Evolutionary conservation across 164 flowering plant species (phyloP), one percentile per base, ranked within the genome.

Genomic region (Vitis vinifera): DNA sequence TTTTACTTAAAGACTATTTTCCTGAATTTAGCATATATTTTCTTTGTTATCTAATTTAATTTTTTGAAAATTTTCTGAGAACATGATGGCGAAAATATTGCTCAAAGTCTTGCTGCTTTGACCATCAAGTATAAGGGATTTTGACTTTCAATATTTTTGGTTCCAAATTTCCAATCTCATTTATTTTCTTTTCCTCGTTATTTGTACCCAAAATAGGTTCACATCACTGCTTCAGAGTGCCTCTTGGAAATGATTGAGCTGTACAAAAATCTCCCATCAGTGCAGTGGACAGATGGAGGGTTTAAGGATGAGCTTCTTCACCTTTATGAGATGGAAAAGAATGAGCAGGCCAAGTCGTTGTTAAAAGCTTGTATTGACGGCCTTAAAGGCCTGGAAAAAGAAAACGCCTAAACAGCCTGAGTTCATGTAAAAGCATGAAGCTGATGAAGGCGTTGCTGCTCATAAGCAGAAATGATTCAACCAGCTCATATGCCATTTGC

Each of bases 141-240:
- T 27, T 9, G 64, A 37, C 16, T 50, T 50, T 3, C 44, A 4
- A n/a, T 9, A 2, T 19, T 49, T 23, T 66, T 55, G 10, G 30
- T 49, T 59, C 10, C n/a, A n/a, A n/a, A n/a, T n/a, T n/a, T n/a
- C n/a, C 55, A 51, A 53, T 44, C 14, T n/a, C 31, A 29, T 62
- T 51, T 68, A 14, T 27, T 68, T 53, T 30, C n/a, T 55, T 19
- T 55, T 19, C 12, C 51, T 53, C 19, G 5, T 66, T 3, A 62
- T 16, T 14, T 71, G 29, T 63, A 2, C n/a, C n/a, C 59, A 65
- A 69, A 55, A 59, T 80, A 95, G 99, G 97, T 95, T 67, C 99
- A 91, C 69, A 66, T 91, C 17, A 78, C 86, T 64, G 94, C 97
- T 58, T 84, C 97, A 44, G 97, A 95, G 53, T 91, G 98, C 82